Base-by-base conservation (phyloP, 2,329 filamentous ascomycete species). In the Volutella citrinella region DNA sequence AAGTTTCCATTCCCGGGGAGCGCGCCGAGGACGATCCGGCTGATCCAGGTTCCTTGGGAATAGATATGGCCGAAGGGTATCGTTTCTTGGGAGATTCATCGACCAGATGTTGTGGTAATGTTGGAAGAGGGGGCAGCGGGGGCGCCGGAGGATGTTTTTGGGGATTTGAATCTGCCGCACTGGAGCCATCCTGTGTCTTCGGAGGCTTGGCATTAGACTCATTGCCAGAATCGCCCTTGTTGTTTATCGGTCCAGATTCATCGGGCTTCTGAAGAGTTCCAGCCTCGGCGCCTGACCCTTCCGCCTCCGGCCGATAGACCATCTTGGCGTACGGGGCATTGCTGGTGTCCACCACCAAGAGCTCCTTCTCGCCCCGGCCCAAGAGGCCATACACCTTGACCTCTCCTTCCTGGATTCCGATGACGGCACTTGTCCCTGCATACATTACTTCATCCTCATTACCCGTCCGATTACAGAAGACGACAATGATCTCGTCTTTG, bases 391-490 rank as follows among this genome's bases (percentile, higher is more conserved):
- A 87, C 0, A 89, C 70, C 30, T 63, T 78, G 9, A 88, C 79
- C 26, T 80, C 76, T 0, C 83, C 84, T 6, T 68, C 60, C 9
- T 76, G 66, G 19, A 91, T 75, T 5, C 80, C 78, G 19, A 90
- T 59, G 0, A 90, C 81, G 0, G 80, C 74, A 40, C 82, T 88
- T 0, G 82, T 88, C 0, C 87, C 87, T 0, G 85, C 81, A 57
- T 87, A 93, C 1, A 77, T 71, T 1, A 71, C 80, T 0, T 79
- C 72, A 6, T 69, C 75, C 47, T 91, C 87, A 2, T 64, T 68
- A 0, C 86, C 87, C 19, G 72, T 75, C 4, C 86, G 71, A 54
- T 93, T 91, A 27, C 78, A 79, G 43, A 89, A 73, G 0, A 90
- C 69, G 0, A 90, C 68, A 22, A 86, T 76, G 13, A 84, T 71